Evolutionary conservation across 495 filamentous ascomycete genomes (phyloP), one percentile per base, ranked within the genome.

Genomic region (Annulohypoxylon maeteangense): DNA sequence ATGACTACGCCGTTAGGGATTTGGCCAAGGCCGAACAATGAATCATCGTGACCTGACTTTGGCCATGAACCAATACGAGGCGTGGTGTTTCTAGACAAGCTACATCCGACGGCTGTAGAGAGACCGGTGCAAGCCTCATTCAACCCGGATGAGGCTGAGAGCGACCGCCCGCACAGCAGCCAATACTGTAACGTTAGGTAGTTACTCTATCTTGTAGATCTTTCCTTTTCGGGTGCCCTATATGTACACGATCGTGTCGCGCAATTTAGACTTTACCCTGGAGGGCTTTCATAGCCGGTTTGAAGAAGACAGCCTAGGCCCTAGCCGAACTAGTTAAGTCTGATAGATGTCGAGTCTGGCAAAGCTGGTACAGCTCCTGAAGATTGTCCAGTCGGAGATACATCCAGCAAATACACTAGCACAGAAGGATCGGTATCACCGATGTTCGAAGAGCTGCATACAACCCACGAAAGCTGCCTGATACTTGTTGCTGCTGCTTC

Each of bases 151-250:
- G 67, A 74, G 71, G 71, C 71, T 74, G 71, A 74, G 71, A 64
- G 65, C 61, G 18, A 51, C 45, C 40, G 67, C 54, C 56, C 51
- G 64, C 61, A 70, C 62, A 63, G 61, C 62, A 67, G 32, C 58
- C 67, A 70, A 74, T 74, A 73, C 64, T 72, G 66, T 59, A 74
- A 69, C 71, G 38, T 63, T 67, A n/a, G 55, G 40, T 51, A 70
- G 55, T 45, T 53, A 70, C 66, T 64, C 44, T 65, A 68, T 68
- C 64, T 65, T 22, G 70, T 57, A 11, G 70, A 73, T 73, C 70
- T 38, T 73, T 65, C 65, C 70, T 23, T 45, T 73, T 58, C 42
- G 12, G 61, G 62, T 23, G 25, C 5, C 38, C 20, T 53, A 53
- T 54, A 22, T 34, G 25, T 57, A 42, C 38, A 25, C 18, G 44